These are phyloP conservation scores for Sesbania bispinosa DNA, from an alignment of 306 rosid species.

Conservation along the genomic window DNA sequence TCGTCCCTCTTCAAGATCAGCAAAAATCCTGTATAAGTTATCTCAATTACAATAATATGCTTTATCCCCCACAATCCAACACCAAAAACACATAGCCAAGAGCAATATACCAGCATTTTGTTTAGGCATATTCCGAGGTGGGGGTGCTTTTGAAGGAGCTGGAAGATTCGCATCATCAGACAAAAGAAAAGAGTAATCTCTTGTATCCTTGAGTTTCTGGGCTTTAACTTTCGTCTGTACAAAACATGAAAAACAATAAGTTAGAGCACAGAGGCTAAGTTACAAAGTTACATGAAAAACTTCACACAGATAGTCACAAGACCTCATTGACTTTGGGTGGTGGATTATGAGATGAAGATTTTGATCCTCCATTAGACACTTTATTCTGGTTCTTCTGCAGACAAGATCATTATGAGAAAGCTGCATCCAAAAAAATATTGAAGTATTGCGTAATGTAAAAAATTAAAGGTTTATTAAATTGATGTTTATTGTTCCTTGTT, in stretches of 20 bases:
- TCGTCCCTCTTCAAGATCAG: conserved; percentile 63
- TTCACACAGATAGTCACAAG: neutral
- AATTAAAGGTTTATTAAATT: neutral
- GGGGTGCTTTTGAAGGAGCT: conserved; percentile 52
- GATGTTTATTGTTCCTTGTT: no score
- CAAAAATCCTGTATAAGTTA: conserved; percentile 57
- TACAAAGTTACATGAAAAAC: neutral
- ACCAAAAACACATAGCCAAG: conserved; percentile 12
- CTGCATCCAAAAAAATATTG: neutral
- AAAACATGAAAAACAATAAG: conserved; percentile 8
- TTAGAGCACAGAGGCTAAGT: neutral
- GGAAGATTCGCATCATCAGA: conserved; percentile 70
- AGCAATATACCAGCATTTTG: conserved; percentile 52
- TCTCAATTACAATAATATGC: conserved; percentile 48
- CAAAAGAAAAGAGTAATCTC: conserved; percentile 79
- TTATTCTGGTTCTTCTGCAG: conserved; percentile 45
- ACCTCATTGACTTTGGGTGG: conserved; percentile 58
- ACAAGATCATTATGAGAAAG: conserved; percentile 29
- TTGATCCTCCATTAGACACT: conserved; percentile 41
- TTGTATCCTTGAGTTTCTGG: conserved; percentile 67
- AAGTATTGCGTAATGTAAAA: neutral
- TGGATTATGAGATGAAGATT: conserved; percentile 30
- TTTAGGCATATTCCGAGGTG: conserved; percentile 27
- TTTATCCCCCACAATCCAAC: conserved; percentile 29
- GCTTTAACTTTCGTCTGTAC: conserved; percentile 54